A percentile compares a stretch with the other conserved stretches of the same genome.
These are phyloP conservation scores for Wickerhamomyces kurtzmanii DNA, from an alignment of 805 yeast species.

Conservation along the genomic window DNA sequence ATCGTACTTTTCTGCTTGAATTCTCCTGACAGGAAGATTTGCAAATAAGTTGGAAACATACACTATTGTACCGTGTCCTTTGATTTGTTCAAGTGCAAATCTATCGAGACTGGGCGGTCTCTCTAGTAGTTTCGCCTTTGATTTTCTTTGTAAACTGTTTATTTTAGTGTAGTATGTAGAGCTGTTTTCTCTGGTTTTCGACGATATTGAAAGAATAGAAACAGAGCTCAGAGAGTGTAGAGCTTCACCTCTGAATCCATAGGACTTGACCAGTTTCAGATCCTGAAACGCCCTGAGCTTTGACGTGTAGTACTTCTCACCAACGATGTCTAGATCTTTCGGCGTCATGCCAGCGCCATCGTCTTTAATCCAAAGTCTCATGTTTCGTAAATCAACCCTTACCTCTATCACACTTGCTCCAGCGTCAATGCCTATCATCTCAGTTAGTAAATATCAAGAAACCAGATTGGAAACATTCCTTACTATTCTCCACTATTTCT, in stretches of 20 bases:
- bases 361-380: constrained; percentile 40
- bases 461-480: no score
- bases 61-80: constrained; percentile 28
- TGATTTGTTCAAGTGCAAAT: constrained; percentile 11
- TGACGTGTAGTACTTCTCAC: constrained; percentile 43
- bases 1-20: constrained; percentile 13
- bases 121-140: constrained; percentile 6
- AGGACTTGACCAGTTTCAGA: constrained; percentile 27
- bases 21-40: constrained; percentile 32
- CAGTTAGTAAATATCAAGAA: no score
- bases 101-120: constrained; percentile 1
- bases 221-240: constrained; percentile 41
- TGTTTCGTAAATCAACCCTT: constrained; percentile 21
- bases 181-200: constrained; percentile 26
- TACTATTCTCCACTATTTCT: constrained; percentile 45
- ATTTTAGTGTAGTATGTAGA: constrained; percentile 16
- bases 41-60: constrained; percentile 28
- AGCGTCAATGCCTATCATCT: no score
- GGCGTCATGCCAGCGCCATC: constrained; percentile 62
- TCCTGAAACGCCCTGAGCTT: constrained; percentile 31
- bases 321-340: constrained; percentile 36
- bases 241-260: constrained; percentile 74
- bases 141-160: constrained; percentile 5
- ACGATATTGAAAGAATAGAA: constrained; percentile 34
- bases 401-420: constrained; percentile 29